Evolutionary conservation across 305 asterid species (phyloP), one percentile per base, ranked within the genome.

Genomic region (Solanum chacoense): DNA sequence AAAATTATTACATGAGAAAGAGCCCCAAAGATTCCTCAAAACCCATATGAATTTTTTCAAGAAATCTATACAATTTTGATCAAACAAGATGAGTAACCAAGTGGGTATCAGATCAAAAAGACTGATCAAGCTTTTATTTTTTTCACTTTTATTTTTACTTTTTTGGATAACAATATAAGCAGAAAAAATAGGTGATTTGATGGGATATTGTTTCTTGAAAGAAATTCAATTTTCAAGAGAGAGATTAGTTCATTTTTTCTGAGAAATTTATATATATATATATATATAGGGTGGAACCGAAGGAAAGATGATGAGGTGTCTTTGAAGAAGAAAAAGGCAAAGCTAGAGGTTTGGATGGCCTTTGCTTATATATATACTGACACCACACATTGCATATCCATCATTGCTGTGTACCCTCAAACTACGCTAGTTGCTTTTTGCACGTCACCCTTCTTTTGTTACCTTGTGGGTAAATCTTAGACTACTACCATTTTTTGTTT

Each of bases 1-100:
- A 74, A 85, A 88, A 91, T 87, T 38, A 88, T 91, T 90, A 95
- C 98, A 95, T 93, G 94, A 94, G 87, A 91, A 87, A 93, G 92
- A 87, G 90, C 89, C 88, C 87, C 88, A 84, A 91, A 50, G 91
- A 94, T 91, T 94, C 92, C 93, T 90, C 94, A 95, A 93, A 94
- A 94, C 94, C 95, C 90, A 87, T 74, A 81, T 32, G 84, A 88
- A 59, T 11, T 88, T 28, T 75, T 75, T 22, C 81, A 88, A 79
- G 63, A 89, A 88, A 71, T 11, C 36, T 45, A 65, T 78, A 29
- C 88, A 88, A 76, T 75, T 65, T 9, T 87, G 89, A 90, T 89
- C 88, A 85, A 92, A 63, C 91, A 85, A 40, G 85, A 78, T 79
- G 32, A n/a, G 45, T 29, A 45, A 83, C 31, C 55, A 91, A 89